Evolutionary conservation across 2,329 filamentous ascomycete genomes (phyloP).

Genomic region (Aureobasidium vineae): DNA sequence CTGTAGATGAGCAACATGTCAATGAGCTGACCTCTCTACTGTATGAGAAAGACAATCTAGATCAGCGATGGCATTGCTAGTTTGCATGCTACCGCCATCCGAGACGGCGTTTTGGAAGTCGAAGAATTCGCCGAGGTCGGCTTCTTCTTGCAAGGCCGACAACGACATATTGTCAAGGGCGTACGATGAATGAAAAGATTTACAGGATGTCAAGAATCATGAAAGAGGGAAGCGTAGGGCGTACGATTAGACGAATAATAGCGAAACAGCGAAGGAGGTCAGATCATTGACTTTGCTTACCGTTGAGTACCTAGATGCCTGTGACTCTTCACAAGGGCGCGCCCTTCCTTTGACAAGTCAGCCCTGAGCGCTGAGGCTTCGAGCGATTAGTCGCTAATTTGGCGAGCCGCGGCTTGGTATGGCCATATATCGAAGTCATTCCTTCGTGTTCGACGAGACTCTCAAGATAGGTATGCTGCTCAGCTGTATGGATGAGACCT

Average conservation of each 20-base stretch:
- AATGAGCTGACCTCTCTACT: conserved; percentile 14
- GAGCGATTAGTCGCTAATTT: conserved; percentile 12
- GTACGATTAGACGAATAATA: not conserved
- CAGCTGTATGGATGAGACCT: not conserved
- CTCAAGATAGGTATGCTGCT: not conserved
- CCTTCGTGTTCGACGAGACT: not conserved
- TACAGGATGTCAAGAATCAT: conserved; percentile 7
- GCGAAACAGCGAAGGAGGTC: conserved; percentile 2
- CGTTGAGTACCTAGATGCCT: conserved; percentile 18
- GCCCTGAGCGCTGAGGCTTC: conserved; percentile 1
- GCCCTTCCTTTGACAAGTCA: conserved; percentile 25
- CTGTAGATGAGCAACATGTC: not conserved
- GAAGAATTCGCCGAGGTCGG: conserved; percentile 27
- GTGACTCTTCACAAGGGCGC: conserved; percentile 20
- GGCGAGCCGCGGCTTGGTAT: conserved; percentile 6
- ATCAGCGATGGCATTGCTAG: conserved; percentile 12
- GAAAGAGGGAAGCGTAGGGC: conserved; percentile 19
- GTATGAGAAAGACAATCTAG: conserved; percentile 4
- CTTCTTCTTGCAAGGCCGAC: conserved; percentile 22
- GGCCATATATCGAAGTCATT: conserved; percentile 4
- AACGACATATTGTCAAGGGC: conserved; percentile 20
- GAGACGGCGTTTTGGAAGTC: conserved; percentile 27
- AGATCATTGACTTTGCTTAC: conserved; percentile 26
- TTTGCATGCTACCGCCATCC: conserved; percentile 23
- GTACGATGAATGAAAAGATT: not conserved